Evolutionary conservation across 2,329 filamentous ascomycete species (phyloP).

Genomic region (Xylariales sp.): DNA sequence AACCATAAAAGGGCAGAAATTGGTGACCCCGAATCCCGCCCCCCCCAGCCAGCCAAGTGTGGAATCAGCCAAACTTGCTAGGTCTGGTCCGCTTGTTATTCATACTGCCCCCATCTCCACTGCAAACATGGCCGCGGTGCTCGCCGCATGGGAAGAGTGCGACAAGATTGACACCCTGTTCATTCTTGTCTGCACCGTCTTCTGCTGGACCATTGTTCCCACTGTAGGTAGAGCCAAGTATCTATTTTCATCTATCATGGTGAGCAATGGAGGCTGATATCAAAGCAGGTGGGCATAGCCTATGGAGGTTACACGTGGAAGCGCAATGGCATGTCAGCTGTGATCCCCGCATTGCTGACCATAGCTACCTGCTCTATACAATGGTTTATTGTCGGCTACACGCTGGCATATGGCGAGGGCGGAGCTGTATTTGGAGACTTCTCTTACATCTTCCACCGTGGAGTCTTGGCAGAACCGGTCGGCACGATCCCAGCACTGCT

Average conservation of each 20-base stretch:
- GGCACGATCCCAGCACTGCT: constrained; percentile 45
- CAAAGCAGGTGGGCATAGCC: constrained; percentile 36
- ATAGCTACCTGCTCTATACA: constrained; percentile 44
- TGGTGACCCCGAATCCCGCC: too few species aligned
- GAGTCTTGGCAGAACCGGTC: constrained; percentile 41
- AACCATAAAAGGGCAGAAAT: too few species aligned
- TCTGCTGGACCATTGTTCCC: constrained; percentile 48
- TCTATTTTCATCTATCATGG: neutral
- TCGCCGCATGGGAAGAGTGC: constrained; percentile 44
- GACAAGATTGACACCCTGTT: constrained; percentile 48
- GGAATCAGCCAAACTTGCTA: too few species aligned
- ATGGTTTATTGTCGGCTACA: constrained; percentile 46
- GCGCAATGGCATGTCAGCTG: constrained; percentile 41
- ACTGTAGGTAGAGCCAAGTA: constrained; percentile 20
- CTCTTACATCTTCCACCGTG: constrained; percentile 37
- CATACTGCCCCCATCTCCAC: neutral
- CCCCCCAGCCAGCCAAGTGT: too few species aligned
- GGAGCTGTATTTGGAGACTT: constrained; percentile 39
- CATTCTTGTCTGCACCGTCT: constrained; percentile 44
- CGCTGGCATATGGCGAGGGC: constrained; percentile 42
- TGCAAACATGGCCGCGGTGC: constrained; percentile 21
- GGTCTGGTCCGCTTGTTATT: neutral
- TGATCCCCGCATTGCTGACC: constrained; percentile 41
- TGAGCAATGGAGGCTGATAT: neutral
- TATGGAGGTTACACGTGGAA: constrained; percentile 45